Conservation (phyloP, 1,284 basidiomycete species). For the Malassezia caprae region DNA sequence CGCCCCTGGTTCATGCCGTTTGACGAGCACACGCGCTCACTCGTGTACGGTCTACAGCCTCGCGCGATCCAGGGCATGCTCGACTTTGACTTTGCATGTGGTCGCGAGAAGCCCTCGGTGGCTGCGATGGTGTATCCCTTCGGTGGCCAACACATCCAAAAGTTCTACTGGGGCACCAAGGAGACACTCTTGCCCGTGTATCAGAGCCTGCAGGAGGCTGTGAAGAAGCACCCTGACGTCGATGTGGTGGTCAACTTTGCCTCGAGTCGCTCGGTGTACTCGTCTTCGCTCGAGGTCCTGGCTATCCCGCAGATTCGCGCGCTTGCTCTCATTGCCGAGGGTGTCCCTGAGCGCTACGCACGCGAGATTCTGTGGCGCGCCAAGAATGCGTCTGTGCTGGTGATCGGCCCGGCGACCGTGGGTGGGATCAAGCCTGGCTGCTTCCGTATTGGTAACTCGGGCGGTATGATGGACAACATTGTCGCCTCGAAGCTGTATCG, state of each 20-base stretch:
- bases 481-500: slow-evolving; percentile 97
- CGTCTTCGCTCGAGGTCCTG: slow-evolving; percentile 82
- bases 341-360: slow-evolving; percentile 94
- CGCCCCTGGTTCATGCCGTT: slow-evolving; percentile 50
- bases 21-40: slow-evolving; percentile 80
- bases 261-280: slow-evolving; percentile 84
- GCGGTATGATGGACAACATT: slow-evolving; percentile 99
- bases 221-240: slow-evolving; percentile 88
- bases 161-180: slow-evolving; percentile 99
- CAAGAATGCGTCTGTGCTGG: slow-evolving; percentile 73
- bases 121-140: slow-evolving; percentile 99
- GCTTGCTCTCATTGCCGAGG: slow-evolving; percentile 92
- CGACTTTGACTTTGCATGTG: slow-evolving; percentile 98
- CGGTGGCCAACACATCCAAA: slow-evolving; percentile 98
- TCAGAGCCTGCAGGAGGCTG: slow-evolving; percentile 81
- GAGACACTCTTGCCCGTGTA: slow-evolving; percentile 97
- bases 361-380: slow-evolving; percentile 89
- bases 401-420: slow-evolving; percentile 96
- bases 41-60: slow-evolving; percentile 96
- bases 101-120: slow-evolving; percentile 80
- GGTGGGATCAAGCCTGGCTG: slow-evolving; percentile 99
- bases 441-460: slow-evolving; percentile 98
- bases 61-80: slow-evolving; percentile 99
- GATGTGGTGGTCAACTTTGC: slow-evolving; percentile 99
- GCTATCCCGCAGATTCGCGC: slow-evolving; percentile 62